Percentiles rank a stretch among this genome's conserved stretches.
These are phyloP conservation scores for Chromosphaera perkinsii DNA, from an alignment of 208 protist genomes.

Conservation along the genomic window DNA sequence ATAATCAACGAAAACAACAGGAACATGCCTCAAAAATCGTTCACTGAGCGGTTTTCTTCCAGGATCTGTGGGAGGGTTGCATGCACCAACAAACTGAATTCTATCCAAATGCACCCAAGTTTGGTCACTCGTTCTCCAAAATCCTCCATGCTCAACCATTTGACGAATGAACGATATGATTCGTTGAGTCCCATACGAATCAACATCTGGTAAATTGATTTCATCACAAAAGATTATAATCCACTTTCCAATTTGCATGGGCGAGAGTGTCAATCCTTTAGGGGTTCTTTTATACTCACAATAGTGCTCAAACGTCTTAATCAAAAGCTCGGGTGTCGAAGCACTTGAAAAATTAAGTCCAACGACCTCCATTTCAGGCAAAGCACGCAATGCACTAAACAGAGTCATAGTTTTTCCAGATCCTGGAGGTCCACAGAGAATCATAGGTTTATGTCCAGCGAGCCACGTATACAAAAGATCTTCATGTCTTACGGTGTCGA, in stretches of 20 bases:
- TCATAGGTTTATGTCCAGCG: constrained; percentile 73
- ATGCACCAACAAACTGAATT: constrained; percentile 80
- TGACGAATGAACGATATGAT: constrained; percentile 95
- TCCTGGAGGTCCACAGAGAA: constrained; percentile 94
- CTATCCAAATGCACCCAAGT: constrained; percentile 59
- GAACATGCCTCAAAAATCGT: constrained; percentile 91
- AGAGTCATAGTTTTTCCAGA: constrained; percentile 95
- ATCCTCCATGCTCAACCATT: constrained; percentile 85
- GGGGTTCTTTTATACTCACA: constrained; percentile 81
- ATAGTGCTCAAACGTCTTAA: constrained; percentile 94
- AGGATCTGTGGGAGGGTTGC: constrained; percentile 97
- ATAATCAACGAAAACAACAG: constrained; percentile 95
- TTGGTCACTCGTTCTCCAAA: constrained; percentile 34
- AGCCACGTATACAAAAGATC: constrained; percentile 89
- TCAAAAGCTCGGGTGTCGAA: constrained; percentile 85
- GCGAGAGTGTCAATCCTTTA: constrained; percentile 68
- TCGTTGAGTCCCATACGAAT: constrained; percentile 95
- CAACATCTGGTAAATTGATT: constrained; percentile 90
- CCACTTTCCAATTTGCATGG: constrained; percentile 73
- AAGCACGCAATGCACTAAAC: constrained; percentile 73
- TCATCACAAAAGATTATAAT: constrained; percentile 98
- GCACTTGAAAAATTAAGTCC: constrained; percentile 96
- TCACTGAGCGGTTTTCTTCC: constrained; percentile 74
- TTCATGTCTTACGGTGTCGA: constrained; percentile 95
- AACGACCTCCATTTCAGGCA: constrained; percentile 78